Evolutionary conservation across 1,139 yeast species (phyloP), one percentile per base, ranked within the genome.

Genomic region (Hemisphaericaspora xylofermentans): DNA sequence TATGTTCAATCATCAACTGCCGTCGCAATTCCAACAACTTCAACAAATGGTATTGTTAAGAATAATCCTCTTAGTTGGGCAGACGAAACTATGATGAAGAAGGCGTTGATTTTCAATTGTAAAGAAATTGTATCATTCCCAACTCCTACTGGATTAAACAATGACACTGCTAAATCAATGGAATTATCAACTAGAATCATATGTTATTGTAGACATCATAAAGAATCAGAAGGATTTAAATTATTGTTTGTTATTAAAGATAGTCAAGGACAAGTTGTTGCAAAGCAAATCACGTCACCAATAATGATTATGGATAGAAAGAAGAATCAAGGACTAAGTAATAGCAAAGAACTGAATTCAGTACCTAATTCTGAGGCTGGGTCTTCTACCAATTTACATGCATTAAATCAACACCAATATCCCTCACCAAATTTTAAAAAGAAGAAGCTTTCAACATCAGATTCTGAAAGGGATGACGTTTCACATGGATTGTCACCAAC

Each of bases 201-300:
- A 8, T 93, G 98, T 61, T 93, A 93, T 62, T 91, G 97, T 64
- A 81, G 98, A 52, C 98, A 93, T 62, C 98, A 93, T 63, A 80
- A 81, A 51, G 96, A 91, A 47, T 70, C 82, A 22, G 78, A 77
- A 40, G 98, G 98, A 1, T 93, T 89, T 66, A 75, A 76, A 52
- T 68, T 91, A 30, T 68, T 89, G 35, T 81, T 89, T 51, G 81
- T 88, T 4, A 60, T 89, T 35, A 82, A 80, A 47, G 80, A 91
- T 59, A 57, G 68, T 42, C 58, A 66, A 9, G 85, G 82, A 31
- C 68, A 71, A 21, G 72, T 88, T 6, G 75, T 91, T 18, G 97
- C 93, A 10, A 84, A 83, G 54, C 80, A 82, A 30, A 61, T 84
- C 7, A 78, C 95, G 1, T 70, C 82, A 6, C 80, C 89, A 1